A percentile compares a stretch with the other conserved stretches of the same genome.
Conservation (phyloP, 225 moss, liverwort and hornwort genomes). For the Marchantia polymorpha region DNA sequence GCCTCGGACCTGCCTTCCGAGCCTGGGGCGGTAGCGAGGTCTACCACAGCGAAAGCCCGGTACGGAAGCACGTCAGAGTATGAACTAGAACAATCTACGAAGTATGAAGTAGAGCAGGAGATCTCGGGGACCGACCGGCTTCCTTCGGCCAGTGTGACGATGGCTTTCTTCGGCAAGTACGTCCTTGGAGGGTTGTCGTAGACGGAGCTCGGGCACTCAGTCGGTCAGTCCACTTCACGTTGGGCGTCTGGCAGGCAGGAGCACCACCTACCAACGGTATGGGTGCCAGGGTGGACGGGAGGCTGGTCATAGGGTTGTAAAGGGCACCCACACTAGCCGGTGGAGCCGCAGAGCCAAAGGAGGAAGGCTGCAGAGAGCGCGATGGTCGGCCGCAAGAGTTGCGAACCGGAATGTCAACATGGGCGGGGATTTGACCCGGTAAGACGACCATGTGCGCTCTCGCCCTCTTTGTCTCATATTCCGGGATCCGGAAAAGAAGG, state of each 20-base stretch:
- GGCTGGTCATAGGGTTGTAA: not conserved
- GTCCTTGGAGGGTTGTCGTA: not conserved
- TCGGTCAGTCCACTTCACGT: not conserved
- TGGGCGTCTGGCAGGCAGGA: not conserved
- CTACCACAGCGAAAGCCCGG: no score
- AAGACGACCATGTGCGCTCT: not conserved
- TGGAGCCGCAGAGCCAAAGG: not conserved
- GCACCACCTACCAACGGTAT: not conserved
- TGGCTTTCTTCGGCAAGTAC: not conserved
- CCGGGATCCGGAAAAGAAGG: not conserved
- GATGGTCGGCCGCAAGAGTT: slow-evolving; percentile 1
- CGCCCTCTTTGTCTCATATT: not conserved
- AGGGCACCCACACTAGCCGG: not conserved
- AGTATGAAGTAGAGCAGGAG: no score
- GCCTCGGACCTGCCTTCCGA: no score
- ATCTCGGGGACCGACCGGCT: no score
- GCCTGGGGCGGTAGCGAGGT: no score
- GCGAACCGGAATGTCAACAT: not conserved
- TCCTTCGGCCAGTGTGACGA: no score
- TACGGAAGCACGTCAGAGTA: no score
- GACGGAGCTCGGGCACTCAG: not conserved
- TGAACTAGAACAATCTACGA: no score
- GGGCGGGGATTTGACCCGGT: not conserved
- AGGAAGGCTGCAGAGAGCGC: not conserved
- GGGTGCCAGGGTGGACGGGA: not conserved